Percentiles rank a stretch among this genome's conserved stretches.
These are phyloP conservation scores for Elsinoe necatrix DNA, from an alignment of 2,329 filamentous ascomycete genomes.

Conservation along the genomic window DNA sequence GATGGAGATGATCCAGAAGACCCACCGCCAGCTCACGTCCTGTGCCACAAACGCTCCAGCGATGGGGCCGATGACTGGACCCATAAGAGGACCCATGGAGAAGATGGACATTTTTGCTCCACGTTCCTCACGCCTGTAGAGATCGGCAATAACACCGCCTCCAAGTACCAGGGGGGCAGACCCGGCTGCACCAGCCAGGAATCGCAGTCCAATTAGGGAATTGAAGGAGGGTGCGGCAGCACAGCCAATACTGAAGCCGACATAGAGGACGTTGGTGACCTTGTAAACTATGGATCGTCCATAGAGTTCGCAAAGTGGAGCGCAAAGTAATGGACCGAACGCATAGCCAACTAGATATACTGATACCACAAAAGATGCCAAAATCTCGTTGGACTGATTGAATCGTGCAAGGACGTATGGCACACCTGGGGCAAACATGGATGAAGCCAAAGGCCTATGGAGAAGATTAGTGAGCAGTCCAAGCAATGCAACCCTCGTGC, in stretches of 20 bases:
- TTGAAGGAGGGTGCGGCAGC: slow-evolving; percentile 25
- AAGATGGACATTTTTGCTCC: slow-evolving; percentile 38
- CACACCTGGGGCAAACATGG: slow-evolving; percentile 61
- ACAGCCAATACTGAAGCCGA: slow-evolving; percentile 26
- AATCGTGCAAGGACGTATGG: slow-evolving; percentile 57
- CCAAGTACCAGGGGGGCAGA: slow-evolving; percentile 34
- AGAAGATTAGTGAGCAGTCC: background rate
- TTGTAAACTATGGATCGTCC: slow-evolving; percentile 28
- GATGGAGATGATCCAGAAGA: slow-evolving; percentile 44
- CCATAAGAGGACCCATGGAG: slow-evolving; percentile 33
- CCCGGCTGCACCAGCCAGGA: slow-evolving; percentile 27
- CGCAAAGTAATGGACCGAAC: slow-evolving; percentile 37
- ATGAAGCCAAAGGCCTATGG: slow-evolving; percentile 40
- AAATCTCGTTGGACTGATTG: slow-evolving; percentile 40
- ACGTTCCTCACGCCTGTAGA: slow-evolving; percentile 36
- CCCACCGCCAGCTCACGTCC: slow-evolving; percentile 45
- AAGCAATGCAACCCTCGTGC: background rate
- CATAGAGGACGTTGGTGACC: slow-evolving; percentile 25
- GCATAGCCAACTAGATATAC: slow-evolving; percentile 49
- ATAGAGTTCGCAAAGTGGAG: slow-evolving; percentile 34
- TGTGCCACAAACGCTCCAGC: slow-evolving; percentile 45
- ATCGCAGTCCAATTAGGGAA: slow-evolving; percentile 26
- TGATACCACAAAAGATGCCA: slow-evolving; percentile 58
- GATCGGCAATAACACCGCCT: slow-evolving; percentile 39
- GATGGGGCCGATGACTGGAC: slow-evolving; percentile 38